Evolutionary conservation across 1,284 basidiomycete species (phyloP).

Genomic region (Ustilago sp.): DNA sequence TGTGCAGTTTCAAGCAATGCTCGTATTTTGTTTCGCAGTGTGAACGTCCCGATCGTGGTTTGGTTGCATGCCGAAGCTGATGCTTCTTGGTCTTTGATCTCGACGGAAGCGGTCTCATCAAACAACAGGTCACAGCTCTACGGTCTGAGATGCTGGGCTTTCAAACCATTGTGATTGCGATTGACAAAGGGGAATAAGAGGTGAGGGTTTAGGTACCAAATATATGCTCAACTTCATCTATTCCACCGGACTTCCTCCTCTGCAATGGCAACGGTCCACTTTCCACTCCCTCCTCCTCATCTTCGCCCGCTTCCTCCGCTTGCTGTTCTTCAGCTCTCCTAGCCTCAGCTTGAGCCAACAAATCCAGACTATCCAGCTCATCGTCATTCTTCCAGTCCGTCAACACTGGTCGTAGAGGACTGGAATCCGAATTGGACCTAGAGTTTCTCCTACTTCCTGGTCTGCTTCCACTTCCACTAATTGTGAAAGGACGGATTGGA

Average conservation of each 20-base stretch:
- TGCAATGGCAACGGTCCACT: slow-evolving; percentile 37
- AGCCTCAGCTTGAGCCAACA: slow-evolving; percentile 39
- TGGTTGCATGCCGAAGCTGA: no score
- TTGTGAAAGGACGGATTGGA: slow-evolving; percentile 38
- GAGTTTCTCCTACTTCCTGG: slow-evolving; percentile 43
- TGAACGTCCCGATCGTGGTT: no score
- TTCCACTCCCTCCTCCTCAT: slow-evolving; percentile 8
- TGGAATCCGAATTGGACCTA: slow-evolving; percentile 44
- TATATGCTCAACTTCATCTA: slow-evolving; percentile 65
- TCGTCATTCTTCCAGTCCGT: slow-evolving; percentile 62
- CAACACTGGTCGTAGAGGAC: slow-evolving; percentile 57
- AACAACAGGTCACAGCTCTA: no score
- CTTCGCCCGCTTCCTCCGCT: slow-evolving; percentile 42
- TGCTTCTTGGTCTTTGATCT: no score
- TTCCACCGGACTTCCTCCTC: slow-evolving; percentile 60
- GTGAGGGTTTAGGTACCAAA: slow-evolving; percentile 44
- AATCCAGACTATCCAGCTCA: slow-evolving; percentile 40
- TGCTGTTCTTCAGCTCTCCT: slow-evolving; percentile 39
- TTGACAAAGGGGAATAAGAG: neutral
- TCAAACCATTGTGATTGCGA: neutral
- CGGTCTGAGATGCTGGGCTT: no score
- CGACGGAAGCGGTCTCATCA: no score
- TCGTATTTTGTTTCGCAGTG: no score
- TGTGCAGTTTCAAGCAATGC: no score
- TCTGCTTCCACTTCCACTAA: slow-evolving; percentile 15